phyloP scores from a whole-genome alignment of 2,329 filamentous ascomycete species.

The Aspergillus pseudoglaucus region DNA sequence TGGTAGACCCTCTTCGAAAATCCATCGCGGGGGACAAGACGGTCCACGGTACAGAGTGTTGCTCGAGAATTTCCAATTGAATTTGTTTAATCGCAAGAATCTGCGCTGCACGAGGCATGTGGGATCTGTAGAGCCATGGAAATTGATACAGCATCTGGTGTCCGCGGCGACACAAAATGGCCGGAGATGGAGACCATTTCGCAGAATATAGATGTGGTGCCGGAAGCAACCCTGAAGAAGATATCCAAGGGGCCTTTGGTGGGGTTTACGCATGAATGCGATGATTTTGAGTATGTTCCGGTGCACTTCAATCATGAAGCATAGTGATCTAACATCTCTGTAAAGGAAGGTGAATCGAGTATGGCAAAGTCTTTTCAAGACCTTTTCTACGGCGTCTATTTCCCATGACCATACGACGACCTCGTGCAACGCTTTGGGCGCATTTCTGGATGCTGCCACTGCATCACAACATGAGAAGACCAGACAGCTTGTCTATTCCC shows the following conservation, averaged over 20 bases:
- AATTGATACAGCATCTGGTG: slow-evolving; percentile 10
- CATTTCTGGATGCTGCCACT: slow-evolving; percentile 35
- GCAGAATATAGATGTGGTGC: slow-evolving; percentile 28
- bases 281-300: slow-evolving; percentile 27
- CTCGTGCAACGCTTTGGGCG: slow-evolving; percentile 40
- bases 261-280: slow-evolving; percentile 24
- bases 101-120: slow-evolving; percentile 9
- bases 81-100: not conserved
- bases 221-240: slow-evolving; percentile 26
- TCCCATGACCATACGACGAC: slow-evolving; percentile 35
- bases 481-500: slow-evolving; percentile 26
- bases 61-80: slow-evolving; percentile 1
- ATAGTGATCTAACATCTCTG: slow-evolving; percentile 4
- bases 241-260: slow-evolving; percentile 32
- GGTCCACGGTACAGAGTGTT: slow-evolving; percentile 23
- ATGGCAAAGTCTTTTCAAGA: slow-evolving; percentile 37
- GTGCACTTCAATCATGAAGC: not conserved
- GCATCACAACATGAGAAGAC: slow-evolving; percentile 26
- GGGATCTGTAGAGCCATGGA: slow-evolving; percentile 15
- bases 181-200: slow-evolving; percentile 27
- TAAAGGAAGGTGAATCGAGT: slow-evolving; percentile 27
- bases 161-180: slow-evolving; percentile 7
- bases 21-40: slow-evolving; percentile 14
- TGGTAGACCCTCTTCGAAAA: slow-evolving; percentile 20
- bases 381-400: slow-evolving; percentile 33